Conservation (phyloP, 2,329 filamentous ascomycete genomes). For the Claviceps quebecensis region DNA sequence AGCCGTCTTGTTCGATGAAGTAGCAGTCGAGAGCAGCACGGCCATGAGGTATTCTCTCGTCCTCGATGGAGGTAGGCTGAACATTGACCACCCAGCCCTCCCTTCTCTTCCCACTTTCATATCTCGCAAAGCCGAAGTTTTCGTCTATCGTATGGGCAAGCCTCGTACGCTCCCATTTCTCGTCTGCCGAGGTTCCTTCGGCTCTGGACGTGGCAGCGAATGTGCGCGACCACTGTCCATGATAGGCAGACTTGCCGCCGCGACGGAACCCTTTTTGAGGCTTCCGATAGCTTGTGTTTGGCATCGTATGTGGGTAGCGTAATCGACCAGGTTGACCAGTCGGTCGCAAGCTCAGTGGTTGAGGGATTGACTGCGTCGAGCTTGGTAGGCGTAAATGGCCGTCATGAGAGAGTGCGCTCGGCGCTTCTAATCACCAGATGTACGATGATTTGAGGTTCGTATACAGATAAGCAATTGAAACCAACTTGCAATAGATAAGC, state of each 20-base stretch:
- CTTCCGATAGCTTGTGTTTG: conserved; percentile 44
- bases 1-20: conserved; percentile 80
- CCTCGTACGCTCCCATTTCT: conserved; percentile 75
- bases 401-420: conserved; percentile 9
- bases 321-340: not conserved
- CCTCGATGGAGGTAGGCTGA: conserved; percentile 76
- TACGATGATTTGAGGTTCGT: not conserved
- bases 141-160: conserved; percentile 87
- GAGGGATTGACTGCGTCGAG: conserved; percentile 5
- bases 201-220: conserved; percentile 65
- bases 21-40: conserved; percentile 90
- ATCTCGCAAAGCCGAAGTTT: conserved; percentile 82
- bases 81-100: conserved; percentile 94
- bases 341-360: conserved; percentile 9
- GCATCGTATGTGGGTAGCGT: conserved; percentile 26
- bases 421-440: not conserved
- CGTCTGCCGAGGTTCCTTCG: conserved; percentile 82
- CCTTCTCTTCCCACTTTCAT: conserved; percentile 69
- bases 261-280: conserved; percentile 54
- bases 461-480: not conserved
- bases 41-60: conserved; percentile 70
- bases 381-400: conserved; percentile 6
- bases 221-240: conserved; percentile 58
- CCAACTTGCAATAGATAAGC: not conserved
- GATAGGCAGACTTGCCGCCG: conserved; percentile 54